These are phyloP conservation scores for Aphanomyces stellatus DNA, from an alignment of 352 stramenopile species.

Conservation along the genomic window DNA sequence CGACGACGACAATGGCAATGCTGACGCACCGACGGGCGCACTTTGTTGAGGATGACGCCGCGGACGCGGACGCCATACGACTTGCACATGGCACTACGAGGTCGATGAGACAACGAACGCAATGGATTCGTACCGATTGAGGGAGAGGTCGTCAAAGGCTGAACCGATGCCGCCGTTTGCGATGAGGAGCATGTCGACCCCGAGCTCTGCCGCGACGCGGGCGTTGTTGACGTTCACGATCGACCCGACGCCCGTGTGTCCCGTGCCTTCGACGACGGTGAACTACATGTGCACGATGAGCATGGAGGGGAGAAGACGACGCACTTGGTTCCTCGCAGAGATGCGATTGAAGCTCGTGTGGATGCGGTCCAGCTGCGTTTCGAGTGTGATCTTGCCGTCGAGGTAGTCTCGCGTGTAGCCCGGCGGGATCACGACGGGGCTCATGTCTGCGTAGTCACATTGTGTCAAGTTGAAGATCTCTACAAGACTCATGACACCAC, in stretches of 20 bases:
- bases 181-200: conserved; percentile 91
- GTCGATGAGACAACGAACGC: background rate
- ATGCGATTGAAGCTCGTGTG: conserved; percentile 60
- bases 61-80: conserved; percentile 89
- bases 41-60: conserved; percentile 96
- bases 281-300: conserved; percentile 29
- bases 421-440: conserved; percentile 91
- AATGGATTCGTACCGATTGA: conserved; percentile 71
- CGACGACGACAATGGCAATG: conserved; percentile 22
- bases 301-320: background rate
- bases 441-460: conserved; percentile 93
- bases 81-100: conserved; percentile 64
- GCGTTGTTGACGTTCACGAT: conserved; percentile 96
- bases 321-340: conserved; percentile 47
- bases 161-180: conserved; percentile 94
- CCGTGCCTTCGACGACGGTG: conserved; percentile 74
- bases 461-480: conserved; percentile 92
- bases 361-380: conserved; percentile 61
- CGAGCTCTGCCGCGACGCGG: conserved; percentile 86
- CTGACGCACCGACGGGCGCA: conserved; percentile 43
- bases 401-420: conserved; percentile 96
- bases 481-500: conserved; percentile 19
- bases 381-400: conserved; percentile 85
- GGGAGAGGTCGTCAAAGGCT: conserved; percentile 88
- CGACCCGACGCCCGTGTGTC: conserved; percentile 94